Evolutionary conservation across 495 filamentous ascomycete species (phyloP).

Genomic region (Cercophora samala): DNA sequence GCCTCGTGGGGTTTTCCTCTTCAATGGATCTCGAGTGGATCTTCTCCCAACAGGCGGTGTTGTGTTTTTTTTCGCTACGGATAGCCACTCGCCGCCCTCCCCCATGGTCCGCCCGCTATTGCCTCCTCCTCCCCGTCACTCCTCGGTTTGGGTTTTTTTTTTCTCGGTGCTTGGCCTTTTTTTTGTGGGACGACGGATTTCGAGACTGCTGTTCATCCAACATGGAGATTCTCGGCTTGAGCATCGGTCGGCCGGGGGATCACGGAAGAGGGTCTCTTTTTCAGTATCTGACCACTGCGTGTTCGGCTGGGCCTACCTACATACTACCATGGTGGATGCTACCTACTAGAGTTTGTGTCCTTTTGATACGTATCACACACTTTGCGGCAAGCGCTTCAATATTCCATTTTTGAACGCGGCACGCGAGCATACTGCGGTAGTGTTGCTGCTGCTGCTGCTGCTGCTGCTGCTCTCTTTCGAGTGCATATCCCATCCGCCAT

Average conservation of each 20-base stretch:
- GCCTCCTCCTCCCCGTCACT: background rate
- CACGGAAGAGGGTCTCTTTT: background rate
- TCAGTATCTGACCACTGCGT: background rate
- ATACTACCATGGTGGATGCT: too few species aligned
- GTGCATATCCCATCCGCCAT: background rate
- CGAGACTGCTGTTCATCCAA: background rate
- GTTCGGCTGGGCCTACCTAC: too few species aligned
- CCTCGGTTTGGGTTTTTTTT: background rate
- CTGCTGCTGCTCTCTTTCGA: background rate
- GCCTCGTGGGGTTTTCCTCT: slow-evolving; percentile 4
- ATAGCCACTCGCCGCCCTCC: too few species aligned
- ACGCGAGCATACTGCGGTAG: background rate
- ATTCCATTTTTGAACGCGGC: background rate
- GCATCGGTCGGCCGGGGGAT: background rate
- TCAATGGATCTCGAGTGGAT: background rate
- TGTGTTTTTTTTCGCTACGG: background rate
- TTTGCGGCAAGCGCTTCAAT: background rate
- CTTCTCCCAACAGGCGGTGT: background rate
- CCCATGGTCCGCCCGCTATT: background rate
- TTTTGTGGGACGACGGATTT: background rate
- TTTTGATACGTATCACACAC: too few species aligned
- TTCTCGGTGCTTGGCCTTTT: background rate
- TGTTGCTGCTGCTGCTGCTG: too few species aligned
- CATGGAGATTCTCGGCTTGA: background rate
- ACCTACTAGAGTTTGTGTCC: too few species aligned